Evolutionary conservation across 2,329 filamentous ascomycete genomes (phyloP).

Genomic region (Aureobasidium vineae): DNA sequence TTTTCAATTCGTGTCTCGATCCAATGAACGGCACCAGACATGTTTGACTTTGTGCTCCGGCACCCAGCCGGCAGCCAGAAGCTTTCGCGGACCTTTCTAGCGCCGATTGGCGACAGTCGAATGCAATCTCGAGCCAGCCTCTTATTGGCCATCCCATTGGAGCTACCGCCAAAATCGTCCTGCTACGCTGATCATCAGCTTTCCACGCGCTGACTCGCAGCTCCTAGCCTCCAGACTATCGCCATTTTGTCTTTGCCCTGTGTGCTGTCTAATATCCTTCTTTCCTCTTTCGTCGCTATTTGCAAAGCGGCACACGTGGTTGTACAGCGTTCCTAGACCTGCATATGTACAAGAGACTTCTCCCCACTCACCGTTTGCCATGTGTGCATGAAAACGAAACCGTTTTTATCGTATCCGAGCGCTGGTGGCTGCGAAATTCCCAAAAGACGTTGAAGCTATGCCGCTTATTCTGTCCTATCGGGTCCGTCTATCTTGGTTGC

Average conservation of each 20-base stretch:
- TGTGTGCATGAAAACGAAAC: slow-evolving; percentile 12
- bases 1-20: slow-evolving; percentile 22
- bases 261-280: slow-evolving; percentile 1
- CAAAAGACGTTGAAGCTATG: slow-evolving; percentile 1
- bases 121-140: slow-evolving; percentile 3
- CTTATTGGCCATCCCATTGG: slow-evolving; percentile 1
- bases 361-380: slow-evolving; percentile 16
- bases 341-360: slow-evolving; percentile 1
- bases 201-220: slow-evolving; percentile 13
- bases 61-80: slow-evolving; percentile 3
- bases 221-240: slow-evolving; percentile 13
- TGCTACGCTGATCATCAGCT: slow-evolving; percentile 15
- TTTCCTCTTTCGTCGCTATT: slow-evolving; percentile 10
- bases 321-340: neutral
- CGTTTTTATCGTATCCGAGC: slow-evolving; percentile 5
- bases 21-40: slow-evolving; percentile 11
- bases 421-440: slow-evolving; percentile 6
- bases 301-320: slow-evolving; percentile 11
- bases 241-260: slow-evolving; percentile 15
- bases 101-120: slow-evolving; percentile 4
- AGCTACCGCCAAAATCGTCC: neutral
- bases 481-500: neutral
- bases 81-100: slow-evolving; percentile 21
- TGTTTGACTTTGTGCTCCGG: slow-evolving; percentile 19
- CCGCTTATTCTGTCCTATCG: neutral